Conservation (phyloP, 192 early-diverging fungal species). For the Chytriomyces hyalinus region DNA sequence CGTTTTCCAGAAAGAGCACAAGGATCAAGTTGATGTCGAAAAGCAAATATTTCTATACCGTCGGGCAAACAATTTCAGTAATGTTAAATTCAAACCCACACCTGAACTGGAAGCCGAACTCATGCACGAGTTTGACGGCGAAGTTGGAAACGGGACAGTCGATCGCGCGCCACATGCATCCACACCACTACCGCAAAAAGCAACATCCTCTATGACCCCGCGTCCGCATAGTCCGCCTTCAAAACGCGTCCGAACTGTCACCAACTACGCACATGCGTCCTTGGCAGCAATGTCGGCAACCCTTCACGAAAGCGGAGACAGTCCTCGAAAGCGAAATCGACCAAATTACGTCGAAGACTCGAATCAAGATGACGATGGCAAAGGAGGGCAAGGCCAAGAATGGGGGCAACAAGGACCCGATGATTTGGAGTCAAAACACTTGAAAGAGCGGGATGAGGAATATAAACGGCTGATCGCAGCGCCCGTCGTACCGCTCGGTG, state of each 20-base stretch:
- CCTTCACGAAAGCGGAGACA: not conserved
- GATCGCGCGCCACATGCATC: not conserved
- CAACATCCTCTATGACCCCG: no score
- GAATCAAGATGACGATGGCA: constrained; percentile 8
- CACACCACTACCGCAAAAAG: not conserved
- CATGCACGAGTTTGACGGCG: not conserved
- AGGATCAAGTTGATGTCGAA: constrained; percentile 49
- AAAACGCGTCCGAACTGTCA: not conserved
- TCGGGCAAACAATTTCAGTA: constrained; percentile 18
- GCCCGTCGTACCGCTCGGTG: constrained; percentile 67
- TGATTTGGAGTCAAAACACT: constrained; percentile 10
- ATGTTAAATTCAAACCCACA: constrained; percentile 29
- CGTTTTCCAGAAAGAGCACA: constrained; percentile 46
- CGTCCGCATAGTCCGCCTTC: not conserved
- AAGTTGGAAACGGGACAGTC: not conserved
- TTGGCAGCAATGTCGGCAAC: not conserved
- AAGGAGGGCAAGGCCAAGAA: not conserved
- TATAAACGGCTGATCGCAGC: constrained; percentile 59
- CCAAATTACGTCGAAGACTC: constrained; percentile 1
- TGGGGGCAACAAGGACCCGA: not conserved
- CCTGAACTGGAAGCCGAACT: constrained; percentile 17
- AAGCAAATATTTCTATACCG: constrained; percentile 37
- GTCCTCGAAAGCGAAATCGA: not conserved
- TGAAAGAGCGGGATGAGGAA: constrained; percentile 44
- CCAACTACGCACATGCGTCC: not conserved